Base-by-base conservation (phyloP, 345 rosid species). In the Ricinus communis region DNA sequence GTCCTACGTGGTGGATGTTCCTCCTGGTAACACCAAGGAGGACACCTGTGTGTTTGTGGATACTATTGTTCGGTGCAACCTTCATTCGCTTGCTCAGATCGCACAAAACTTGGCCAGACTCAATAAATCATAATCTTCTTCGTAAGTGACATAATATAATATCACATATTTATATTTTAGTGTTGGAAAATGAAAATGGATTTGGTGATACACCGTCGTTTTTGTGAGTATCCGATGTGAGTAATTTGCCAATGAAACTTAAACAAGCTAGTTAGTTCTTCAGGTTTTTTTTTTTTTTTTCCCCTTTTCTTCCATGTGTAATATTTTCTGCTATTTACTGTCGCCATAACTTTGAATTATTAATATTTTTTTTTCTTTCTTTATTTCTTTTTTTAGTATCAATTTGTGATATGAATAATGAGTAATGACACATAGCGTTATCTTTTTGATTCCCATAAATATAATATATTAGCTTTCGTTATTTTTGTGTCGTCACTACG, bases 1-100 rank as follows among this genome's bases (percentile, higher is more conserved):
- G 76, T 81, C 85, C 0, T 84, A 84, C 85, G 85, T 79, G 47
- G 87, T 84, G 74, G 87, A 84, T 52, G 71, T 81, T 16, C 87
- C 87, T 11, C 77, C 80, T 21, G 87, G 87, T n/a, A 84, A 81
- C 78, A 81, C 84, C 8, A 68, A 74, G 53, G 87, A 84, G 72
- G 87, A 84, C 67, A 81, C 87, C 14, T 82, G 78, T 24, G 76
- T 74, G 66, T 84, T 84, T 72, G 83, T 82, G 47, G 87, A 84
- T 69, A 84, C 87, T 15, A 69, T 84, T 74, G 85, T 84, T 5
- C 77, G 78, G 73, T 80, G 83, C 71, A 84, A 84, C 69, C 83
- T 84, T 15, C 84, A 81, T 78, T 78, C 77, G 33, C 81, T 84
- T 50, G 82, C 76, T 4, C 80, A 68, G 76, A 72, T 77, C 73